Base-by-base conservation (phyloP, 2,329 filamentous ascomycete species). In the Penicillium vulpinum region DNA sequence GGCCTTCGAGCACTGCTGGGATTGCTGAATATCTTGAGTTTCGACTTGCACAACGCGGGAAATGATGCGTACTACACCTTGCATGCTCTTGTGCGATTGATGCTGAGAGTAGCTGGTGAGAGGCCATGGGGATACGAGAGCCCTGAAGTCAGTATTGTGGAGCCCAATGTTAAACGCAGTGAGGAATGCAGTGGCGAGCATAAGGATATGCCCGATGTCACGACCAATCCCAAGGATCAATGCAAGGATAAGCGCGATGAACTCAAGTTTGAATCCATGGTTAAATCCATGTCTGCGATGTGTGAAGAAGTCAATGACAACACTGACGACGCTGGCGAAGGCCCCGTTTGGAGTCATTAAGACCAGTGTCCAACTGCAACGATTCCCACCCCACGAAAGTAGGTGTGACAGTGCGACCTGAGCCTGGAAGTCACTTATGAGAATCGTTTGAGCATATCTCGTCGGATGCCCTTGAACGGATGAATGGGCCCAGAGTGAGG, bases 21-120 rank as follows among this genome's bases (percentile, higher is more conserved):
- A 6, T 81, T 88, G 6, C 78, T 96, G 28, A 83, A 82, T 3
- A 83, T 95, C 9, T 66, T 75, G 0, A 83, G 80, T 40, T 83
- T 79, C 73, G 80, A 89, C 64, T 78, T 93, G n/a, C 92, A 96
- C 73, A 96, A 96, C 68, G 92, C 88, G 0, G 84, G 92, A 2
- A 96, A 96, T 62, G 92, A 96, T 70, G 91, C 92, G 0, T 83
- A 86, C 1, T 94, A 89, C 70, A 93, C 91, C 0, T 75, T 96
- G 60, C 86, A 88, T 59, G 88, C 86, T 8, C 83, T 94, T 80
- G 72, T 96, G 7, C 84, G 78, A 5, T 82, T 91, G 22, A 54
- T 54, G 33, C 36, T 62, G 22, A 29, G 52, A 31, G 52, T 44
- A 9, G 56, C 53, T 11, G 46, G 51, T 0, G 57, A 57, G 33